Conservation (phyloP, 140 eudicot genomes). For the Senecio squalidus region DNA sequence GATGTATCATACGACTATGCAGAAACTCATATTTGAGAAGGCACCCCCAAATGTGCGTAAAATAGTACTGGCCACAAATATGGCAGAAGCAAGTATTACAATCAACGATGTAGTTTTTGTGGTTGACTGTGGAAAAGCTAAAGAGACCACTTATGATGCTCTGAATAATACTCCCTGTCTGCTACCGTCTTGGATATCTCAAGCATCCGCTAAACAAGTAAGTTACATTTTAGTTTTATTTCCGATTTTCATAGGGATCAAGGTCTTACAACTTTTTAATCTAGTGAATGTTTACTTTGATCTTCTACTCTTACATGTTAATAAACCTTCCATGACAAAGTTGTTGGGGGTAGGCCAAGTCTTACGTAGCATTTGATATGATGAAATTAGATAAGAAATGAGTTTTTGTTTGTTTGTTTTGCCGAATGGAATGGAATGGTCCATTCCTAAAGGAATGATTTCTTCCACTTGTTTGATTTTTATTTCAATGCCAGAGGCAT, state of each 20-base stretch:
- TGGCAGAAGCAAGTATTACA: slow-evolving; percentile 99
- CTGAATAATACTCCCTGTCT: slow-evolving; percentile 93
- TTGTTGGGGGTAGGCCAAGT: not conserved
- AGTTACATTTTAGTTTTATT: slow-evolving; percentile 26
- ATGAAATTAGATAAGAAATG: too few species aligned
- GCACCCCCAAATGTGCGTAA: slow-evolving; percentile 90
- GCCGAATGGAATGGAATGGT: too few species aligned
- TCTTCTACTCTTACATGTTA: not conserved
- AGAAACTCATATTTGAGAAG: slow-evolving; percentile 94
- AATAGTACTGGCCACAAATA: slow-evolving; percentile 95
- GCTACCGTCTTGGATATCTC: slow-evolving; percentile 98
- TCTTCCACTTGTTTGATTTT: too few species aligned
- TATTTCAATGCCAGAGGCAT: too few species aligned
- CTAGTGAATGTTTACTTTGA: not conserved
- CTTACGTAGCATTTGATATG: not conserved
- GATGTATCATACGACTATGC: slow-evolving; percentile 29
- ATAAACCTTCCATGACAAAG: not conserved
- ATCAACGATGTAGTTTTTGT: slow-evolving; percentile 96
- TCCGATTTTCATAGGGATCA: not conserved
- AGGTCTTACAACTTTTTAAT: not conserved
- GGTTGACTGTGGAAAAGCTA: slow-evolving; percentile 99
- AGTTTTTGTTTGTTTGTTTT: too few species aligned
- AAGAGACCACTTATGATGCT: slow-evolving; percentile 99
- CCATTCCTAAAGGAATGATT: too few species aligned
- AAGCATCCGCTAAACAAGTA: slow-evolving; percentile 99